Evolutionary conservation across 2,329 filamentous ascomycete species (phyloP), one percentile per base, ranked within the genome.

Genomic region (Paracamarosporium sp.): DNA sequence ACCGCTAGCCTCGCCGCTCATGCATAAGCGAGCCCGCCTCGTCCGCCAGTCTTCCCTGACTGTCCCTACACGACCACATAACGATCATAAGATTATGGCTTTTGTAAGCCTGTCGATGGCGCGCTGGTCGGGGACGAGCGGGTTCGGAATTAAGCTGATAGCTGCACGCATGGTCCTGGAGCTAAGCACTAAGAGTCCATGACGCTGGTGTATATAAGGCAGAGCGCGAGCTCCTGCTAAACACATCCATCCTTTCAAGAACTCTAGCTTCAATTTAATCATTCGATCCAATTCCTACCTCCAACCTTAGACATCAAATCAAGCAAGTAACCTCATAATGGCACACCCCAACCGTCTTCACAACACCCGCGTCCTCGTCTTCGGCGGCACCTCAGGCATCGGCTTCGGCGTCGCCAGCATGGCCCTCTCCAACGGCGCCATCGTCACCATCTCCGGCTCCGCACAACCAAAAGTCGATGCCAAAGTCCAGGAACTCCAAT

Each of bases 301-400:
- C 22, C 9, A 22, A n/a, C 1, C 25, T 41, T 17, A 20, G 3
- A 27, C 4, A 20, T n/a, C n/a, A n/a, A 27, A 35, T 36, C 27
- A n/a, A n/a, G n/a, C 11, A 31, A 12, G 36, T 11, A 43, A 27
- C 20, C 13, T 27, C 11, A 44, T 1, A 57, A 74, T 74, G 71
- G 71, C 73, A 17, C 73, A 74, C 56, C 57, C 50, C 30, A 83
- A 85, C 66, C 84, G 83, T 67, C 81, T 86, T 46, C 66, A 75
- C 44, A 75, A 76, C 61, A 67, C 76, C 28, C 80, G 78, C 60
- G 76, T 89, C 66, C 81, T 91, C 35, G 74, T 90, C 69, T 81
- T 90, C 53, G 88, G 88, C 36, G 89, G 87, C 35, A 85, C 86
- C 0, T 83, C 85, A 38, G 88, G 88, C 45, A 88, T 91, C 36